phyloP scores from a whole-genome alignment of 2,329 filamentous ascomycete genomes.

The Ophiostoma himal-ulmi region DNA sequence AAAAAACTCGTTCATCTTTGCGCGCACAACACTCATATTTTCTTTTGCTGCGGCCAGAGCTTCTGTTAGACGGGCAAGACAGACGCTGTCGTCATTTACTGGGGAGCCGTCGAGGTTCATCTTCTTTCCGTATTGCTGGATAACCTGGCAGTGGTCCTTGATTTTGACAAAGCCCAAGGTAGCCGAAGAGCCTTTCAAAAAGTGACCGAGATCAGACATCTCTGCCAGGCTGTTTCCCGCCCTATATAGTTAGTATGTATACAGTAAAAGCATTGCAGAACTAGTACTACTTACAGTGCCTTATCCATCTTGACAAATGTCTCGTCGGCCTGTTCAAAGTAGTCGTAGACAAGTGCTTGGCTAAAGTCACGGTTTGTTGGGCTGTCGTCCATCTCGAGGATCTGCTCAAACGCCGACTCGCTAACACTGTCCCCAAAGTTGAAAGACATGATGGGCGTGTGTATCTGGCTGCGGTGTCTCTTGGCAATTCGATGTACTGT shows the following conservation, averaged over 20 bases:
- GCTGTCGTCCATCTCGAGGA: slow-evolving; percentile 96
- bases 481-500: not conserved
- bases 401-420: slow-evolving; percentile 77
- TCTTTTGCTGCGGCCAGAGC: slow-evolving; percentile 66
- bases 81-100: slow-evolving; percentile 61
- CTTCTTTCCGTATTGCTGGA: slow-evolving; percentile 82
- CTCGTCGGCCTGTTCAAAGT: slow-evolving; percentile 82
- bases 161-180: slow-evolving; percentile 88
- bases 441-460: slow-evolving; percentile 41
- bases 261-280: not conserved
- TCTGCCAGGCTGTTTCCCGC: slow-evolving; percentile 52
- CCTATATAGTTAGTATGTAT: slow-evolving; percentile 34
- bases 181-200: slow-evolving; percentile 93
- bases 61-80: slow-evolving; percentile 62
- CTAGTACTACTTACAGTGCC: slow-evolving; percentile 61
- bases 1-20: slow-evolving; percentile 63
- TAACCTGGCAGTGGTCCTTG: slow-evolving; percentile 90
- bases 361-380: slow-evolving; percentile 82
- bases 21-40: slow-evolving; percentile 70
- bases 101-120: slow-evolving; percentile 70
- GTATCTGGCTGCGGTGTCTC: not conserved
- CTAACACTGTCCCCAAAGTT: slow-evolving; percentile 75
- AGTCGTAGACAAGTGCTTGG: slow-evolving; percentile 79
- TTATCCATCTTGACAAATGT: slow-evolving; percentile 82
- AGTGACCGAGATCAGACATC: slow-evolving; percentile 83